A percentile compares a stretch with the other conserved stretches of the same genome.
Conservation (phyloP, 2,329 filamentous ascomycete genomes). For the Nannizziopsis barbatae region DNA sequence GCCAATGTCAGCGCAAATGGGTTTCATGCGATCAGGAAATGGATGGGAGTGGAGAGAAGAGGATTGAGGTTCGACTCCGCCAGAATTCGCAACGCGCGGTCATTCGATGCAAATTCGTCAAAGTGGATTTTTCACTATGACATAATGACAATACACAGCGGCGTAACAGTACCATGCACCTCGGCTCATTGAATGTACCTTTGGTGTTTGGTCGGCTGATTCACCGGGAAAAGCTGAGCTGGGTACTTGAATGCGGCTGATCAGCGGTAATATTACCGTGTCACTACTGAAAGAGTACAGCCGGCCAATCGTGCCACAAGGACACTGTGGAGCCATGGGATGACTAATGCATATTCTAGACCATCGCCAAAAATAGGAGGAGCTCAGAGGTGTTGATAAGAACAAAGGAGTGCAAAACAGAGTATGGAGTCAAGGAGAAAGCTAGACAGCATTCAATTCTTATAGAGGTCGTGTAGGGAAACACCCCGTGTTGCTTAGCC, state of each 20-base stretch:
- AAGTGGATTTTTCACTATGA: not conserved
- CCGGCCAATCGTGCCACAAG: not conserved
- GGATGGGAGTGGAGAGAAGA: too few relatives aligned
- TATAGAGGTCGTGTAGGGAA: too few relatives aligned
- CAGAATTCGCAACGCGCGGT: too few relatives aligned
- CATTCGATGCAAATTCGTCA: too few relatives aligned
- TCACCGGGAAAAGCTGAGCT: not conserved
- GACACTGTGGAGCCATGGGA: not conserved
- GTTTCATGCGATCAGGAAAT: too few relatives aligned
- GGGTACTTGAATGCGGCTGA: conserved; percentile 4
- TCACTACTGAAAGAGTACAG: not conserved
- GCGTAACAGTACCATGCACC: not conserved
- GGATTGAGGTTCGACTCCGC: not conserved
- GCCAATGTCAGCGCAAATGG: too few relatives aligned
- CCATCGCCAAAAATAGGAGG: not conserved
- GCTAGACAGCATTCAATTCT: too few relatives aligned
- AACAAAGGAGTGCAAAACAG: not conserved
- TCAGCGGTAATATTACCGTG: conserved; percentile 6
- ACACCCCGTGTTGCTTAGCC: too few relatives aligned
- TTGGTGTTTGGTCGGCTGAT: not conserved
- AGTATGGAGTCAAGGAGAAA: not conserved
- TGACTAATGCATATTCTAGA: conserved; percentile 5
- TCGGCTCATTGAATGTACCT: not conserved
- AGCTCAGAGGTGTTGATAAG: not conserved
- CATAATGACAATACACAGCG: not conserved